A percentile compares a stretch with the other conserved stretches of the same genome.
These are phyloP conservation scores for Kodamaea lidongshanica DNA, from an alignment of 805 yeast species.

Conservation along the genomic window DNA sequence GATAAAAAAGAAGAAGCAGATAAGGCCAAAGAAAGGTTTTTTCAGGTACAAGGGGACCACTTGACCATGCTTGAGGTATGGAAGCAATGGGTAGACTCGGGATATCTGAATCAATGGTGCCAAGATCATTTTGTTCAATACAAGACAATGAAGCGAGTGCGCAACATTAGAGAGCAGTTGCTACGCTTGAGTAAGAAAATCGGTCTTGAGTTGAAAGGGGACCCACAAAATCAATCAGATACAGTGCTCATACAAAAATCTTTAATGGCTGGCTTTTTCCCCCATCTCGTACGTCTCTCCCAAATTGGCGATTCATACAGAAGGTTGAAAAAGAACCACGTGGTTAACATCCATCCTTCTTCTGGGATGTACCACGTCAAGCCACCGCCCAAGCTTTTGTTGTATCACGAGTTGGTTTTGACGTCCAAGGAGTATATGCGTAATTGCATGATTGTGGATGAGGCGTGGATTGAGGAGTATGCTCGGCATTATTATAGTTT, in stretches of 20 bases:
- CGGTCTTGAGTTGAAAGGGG: constrained; percentile 30
- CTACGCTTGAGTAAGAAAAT: constrained; percentile 51
- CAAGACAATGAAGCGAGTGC: constrained; percentile 60
- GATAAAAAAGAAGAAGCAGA: constrained; percentile 64
- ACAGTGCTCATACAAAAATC: constrained; percentile 42
- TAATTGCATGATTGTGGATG: constrained; percentile 66
- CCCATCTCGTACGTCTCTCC: constrained; percentile 56
- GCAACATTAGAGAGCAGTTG: constrained; percentile 68
- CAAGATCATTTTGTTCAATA: constrained; percentile 75
- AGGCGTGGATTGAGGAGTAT: constrained; percentile 63
- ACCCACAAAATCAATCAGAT: constrained; percentile 4
- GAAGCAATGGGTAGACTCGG: constrained; percentile 67
- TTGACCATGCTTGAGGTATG: constrained; percentile 67
- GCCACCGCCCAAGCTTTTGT: constrained; percentile 68
- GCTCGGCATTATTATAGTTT: constrained; percentile 56
- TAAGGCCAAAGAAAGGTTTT: constrained; percentile 51
- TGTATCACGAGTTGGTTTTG: constrained; percentile 77
- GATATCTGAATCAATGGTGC: constrained; percentile 76
- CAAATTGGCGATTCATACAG: constrained; percentile 64
- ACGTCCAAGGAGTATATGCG: constrained; percentile 89
- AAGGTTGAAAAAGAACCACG: constrained; percentile 58
- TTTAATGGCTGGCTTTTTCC: constrained; percentile 62
- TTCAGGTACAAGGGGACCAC: constrained; percentile 67
- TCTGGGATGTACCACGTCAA: constrained; percentile 57
- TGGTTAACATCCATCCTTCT: constrained; percentile 83